Conservation (phyloP, 2,329 filamentous ascomycete genomes). For the Metarhizium brunneum region DNA sequence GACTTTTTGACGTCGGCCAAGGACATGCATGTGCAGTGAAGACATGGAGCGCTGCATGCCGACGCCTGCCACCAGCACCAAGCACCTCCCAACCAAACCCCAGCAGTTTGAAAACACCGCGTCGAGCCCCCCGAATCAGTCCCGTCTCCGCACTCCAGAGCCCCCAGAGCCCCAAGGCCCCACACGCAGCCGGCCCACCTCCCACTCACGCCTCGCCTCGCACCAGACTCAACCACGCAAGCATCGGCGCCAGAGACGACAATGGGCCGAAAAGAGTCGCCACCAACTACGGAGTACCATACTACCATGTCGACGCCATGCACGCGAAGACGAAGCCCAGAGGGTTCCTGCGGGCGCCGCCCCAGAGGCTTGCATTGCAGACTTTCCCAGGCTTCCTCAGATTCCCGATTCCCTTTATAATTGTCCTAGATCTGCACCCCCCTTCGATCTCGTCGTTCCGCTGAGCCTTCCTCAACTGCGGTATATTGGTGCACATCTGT, state of each 20-base stretch:
- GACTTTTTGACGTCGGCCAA: not conserved
- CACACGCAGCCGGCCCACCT: not conserved
- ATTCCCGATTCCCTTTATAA: not conserved
- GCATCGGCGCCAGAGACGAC: not conserved
- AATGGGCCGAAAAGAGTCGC: slow-evolving; percentile 9
- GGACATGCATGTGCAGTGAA: too few relatives aligned
- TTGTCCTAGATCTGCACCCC: slow-evolving; percentile 2
- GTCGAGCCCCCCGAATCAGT: not conserved
- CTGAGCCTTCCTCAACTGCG: not conserved
- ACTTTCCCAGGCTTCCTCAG: not conserved
- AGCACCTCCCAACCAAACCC: not conserved
- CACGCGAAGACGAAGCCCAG: not conserved
- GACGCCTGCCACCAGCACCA: too few relatives aligned
- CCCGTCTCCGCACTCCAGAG: slow-evolving; percentile 7
- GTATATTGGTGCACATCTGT: not conserved
- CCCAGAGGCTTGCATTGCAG: not conserved
- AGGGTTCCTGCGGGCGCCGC: slow-evolving; percentile 1
- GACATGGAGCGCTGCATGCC: too few relatives aligned
- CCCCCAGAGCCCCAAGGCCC: too few relatives aligned
- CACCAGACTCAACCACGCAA: not conserved
- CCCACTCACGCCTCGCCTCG: not conserved
- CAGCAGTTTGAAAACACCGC: not conserved
- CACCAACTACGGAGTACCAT: not conserved
- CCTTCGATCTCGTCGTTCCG: not conserved
- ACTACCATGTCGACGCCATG: not conserved